Evolutionary conservation across 2,329 filamentous ascomycete species (phyloP).

Genomic region (Pyrenophora seminiperda): DNA sequence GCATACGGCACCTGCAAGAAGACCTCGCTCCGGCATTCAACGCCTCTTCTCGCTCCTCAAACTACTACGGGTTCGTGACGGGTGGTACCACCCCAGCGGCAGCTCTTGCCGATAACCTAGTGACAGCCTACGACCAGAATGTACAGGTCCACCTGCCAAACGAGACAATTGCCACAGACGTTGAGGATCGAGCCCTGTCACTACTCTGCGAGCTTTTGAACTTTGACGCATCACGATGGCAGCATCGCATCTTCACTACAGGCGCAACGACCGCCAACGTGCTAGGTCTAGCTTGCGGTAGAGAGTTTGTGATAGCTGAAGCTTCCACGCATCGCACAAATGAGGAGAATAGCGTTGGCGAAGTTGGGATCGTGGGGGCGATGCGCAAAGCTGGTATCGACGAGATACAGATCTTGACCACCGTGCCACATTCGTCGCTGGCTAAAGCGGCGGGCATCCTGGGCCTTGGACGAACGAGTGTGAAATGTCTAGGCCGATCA

Average conservation of each 20-base stretch:
- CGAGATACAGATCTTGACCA: constrained; percentile 77
- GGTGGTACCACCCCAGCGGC: constrained; percentile 81
- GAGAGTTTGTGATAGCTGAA: constrained; percentile 66
- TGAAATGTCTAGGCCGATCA: constrained; percentile 64
- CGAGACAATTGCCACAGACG: constrained; percentile 74
- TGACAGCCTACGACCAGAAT: constrained; percentile 81
- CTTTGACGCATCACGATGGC: constrained; percentile 63
- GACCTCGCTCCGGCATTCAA: constrained; percentile 66
- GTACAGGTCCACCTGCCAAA: constrained; percentile 78
- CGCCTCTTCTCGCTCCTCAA: constrained; percentile 59
- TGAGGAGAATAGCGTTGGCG: constrained; percentile 59
- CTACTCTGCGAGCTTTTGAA: constrained; percentile 72
- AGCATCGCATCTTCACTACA: constrained; percentile 80
- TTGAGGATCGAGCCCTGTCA: constrained; percentile 74
- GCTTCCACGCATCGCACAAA: constrained; percentile 49
- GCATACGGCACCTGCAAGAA: constrained; percentile 51
- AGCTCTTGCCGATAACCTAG: constrained; percentile 81
- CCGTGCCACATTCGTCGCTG: constrained; percentile 81
- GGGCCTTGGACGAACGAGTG: constrained; percentile 72
- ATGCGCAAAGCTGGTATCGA: constrained; percentile 67
- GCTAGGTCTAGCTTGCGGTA: constrained; percentile 69
- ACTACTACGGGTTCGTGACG: constrained; percentile 84
- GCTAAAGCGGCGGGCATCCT: constrained; percentile 82
- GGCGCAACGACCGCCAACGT: constrained; percentile 71
- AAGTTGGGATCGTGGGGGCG: constrained; percentile 71